Base-by-base conservation (phyloP, 2,329 filamentous ascomycete species). In the Tricladium varicosporioides region DNA sequence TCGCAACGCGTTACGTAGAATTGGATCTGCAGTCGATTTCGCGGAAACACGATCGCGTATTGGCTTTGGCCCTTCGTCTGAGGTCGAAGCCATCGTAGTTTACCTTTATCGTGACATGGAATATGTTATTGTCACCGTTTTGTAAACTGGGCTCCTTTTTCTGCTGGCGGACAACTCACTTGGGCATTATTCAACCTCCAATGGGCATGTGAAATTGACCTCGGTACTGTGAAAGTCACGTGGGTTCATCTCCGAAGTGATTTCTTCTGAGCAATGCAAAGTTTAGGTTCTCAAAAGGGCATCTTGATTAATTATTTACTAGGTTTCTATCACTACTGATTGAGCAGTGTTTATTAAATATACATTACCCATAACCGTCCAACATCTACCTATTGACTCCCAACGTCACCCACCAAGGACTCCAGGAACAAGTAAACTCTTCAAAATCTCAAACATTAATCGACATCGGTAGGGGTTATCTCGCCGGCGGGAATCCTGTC, bases 1-100 rank as follows among this genome's bases (percentile, higher is more conserved):
- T 64, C 92, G 87, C 58, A 97, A 80, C 45, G 91, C 87, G 72
- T 94, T 95, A 73, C 90, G 89, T 56, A 95, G 80, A 61, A 95
- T 80, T 5, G 89, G 88, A 64, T 93, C 88, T 58, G 74, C 71
- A 40, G 73, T 71, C 33, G 63, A 65, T 57, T 67, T 69, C 9
- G 68, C 67, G 2, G 68, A 67, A 45, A 67, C 42, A 16, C 63
- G 61, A 44, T 63, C 56, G 44, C 57, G 59, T 16, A 61, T 53
- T 40, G 57, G 50, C 43, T 58, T 62, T 5, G 60, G 55, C 22
- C 48, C 56, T 57, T 61, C 60, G 16, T 45, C 50, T 14, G 56
- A 57, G 51, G 55, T 42, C 13, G 63, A 60, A 45, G 63, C 62
- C 63, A 65, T 65, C 51, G 16, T 50, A 7, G 13, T 14, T 16